A percentile compares a stretch with the other conserved stretches of the same genome.
These are phyloP conservation scores for Penicillium sp. DNA, from an alignment of 2,329 filamentous ascomycete genomes.

Conservation along the genomic window DNA sequence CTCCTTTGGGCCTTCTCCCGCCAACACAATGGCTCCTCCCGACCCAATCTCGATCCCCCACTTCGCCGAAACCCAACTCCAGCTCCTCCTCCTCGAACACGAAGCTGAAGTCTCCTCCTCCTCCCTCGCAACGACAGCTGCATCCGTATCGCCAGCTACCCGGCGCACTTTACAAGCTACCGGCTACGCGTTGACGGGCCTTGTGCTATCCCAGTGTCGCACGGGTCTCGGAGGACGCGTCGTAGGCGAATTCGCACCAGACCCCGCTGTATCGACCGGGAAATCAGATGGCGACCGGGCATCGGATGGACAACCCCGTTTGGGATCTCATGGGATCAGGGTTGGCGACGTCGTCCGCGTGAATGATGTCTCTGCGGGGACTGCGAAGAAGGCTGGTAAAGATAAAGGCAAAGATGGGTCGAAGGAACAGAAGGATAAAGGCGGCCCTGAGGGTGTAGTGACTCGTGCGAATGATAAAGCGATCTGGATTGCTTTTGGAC, in stretches of 20 bases:
- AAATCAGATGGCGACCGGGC: constrained; percentile 33
- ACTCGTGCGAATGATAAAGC: constrained; percentile 48
- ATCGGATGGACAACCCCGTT: constrained; percentile 44
- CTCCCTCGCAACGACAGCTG: constrained; percentile 44
- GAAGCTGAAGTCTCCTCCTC: constrained; percentile 50
- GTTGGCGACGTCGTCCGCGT: constrained; percentile 55
- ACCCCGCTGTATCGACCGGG: constrained; percentile 65
- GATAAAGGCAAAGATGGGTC: constrained; percentile 39
- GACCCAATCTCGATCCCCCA: constrained; percentile 40
- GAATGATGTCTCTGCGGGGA: constrained; percentile 38
- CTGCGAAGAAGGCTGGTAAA: constrained; percentile 32
- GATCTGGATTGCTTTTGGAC: constrained; percentile 51
- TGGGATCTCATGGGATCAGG: constrained; percentile 52
- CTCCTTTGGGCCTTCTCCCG: background rate
- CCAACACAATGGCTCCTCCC: constrained; percentile 19
- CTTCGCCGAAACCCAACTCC: constrained; percentile 49
- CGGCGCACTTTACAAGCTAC: constrained; percentile 48
- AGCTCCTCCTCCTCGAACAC: constrained; percentile 49
- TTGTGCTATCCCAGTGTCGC: constrained; percentile 73
- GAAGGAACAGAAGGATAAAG: constrained; percentile 30
- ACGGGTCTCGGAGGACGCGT: constrained; percentile 92
- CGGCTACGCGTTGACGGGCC: constrained; percentile 48
- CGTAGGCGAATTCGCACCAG: constrained; percentile 76
- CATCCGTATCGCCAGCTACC: constrained; percentile 47
- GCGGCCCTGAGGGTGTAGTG: constrained; percentile 52